Base-by-base conservation (phyloP, 169 alveolate genomes). In the Cryptosporidium sp. region DNA sequence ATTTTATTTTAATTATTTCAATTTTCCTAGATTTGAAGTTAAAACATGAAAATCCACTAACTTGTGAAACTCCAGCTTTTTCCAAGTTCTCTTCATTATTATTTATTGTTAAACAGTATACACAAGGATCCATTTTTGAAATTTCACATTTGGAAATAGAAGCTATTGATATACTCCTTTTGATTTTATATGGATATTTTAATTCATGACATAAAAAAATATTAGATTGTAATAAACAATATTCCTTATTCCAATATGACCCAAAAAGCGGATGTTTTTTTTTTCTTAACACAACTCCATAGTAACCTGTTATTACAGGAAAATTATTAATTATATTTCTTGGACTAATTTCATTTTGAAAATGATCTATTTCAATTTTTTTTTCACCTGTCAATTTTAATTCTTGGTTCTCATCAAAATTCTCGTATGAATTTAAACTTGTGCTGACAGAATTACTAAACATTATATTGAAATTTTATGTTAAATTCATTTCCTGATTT, bases 111-210 rank as follows among this genome's bases (percentile, higher is more conserved):
- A 80, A 45, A 26, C 53, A 80, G 62, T 45, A 80, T n/a, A 80
- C 89, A 80, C 89, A 80, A 26, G 89, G 75, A 35, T 80, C 89
- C 21, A 80, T 80, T 61, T 60, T 44, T 21, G 89, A 80, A 35
- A 51, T 45, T 21, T 80, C 89, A 42, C 89, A 80, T 60, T 62
- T 80, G 14, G 60, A 29, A 23, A 80, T 80, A 16, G 80, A 42
- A 44, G 89, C 89, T 23, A 80, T 37, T 44, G 89, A 80, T 58
- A 80, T 62, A 31, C 89, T 61, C 18, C 62, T 80, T 26, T 69
- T 80, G 10, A 80, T 80, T 21, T 48, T 60, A 65, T 29, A 80
- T 48, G 89, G 89, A 26, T 80, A 80, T 60, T 80, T 80, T 44
- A 80, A 12, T 80, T 80, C 65, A 39, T 80, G 89, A 26, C 73